Conservation (phyloP, 495 filamentous ascomycete species). For the Penicillium riverlandense region DNA sequence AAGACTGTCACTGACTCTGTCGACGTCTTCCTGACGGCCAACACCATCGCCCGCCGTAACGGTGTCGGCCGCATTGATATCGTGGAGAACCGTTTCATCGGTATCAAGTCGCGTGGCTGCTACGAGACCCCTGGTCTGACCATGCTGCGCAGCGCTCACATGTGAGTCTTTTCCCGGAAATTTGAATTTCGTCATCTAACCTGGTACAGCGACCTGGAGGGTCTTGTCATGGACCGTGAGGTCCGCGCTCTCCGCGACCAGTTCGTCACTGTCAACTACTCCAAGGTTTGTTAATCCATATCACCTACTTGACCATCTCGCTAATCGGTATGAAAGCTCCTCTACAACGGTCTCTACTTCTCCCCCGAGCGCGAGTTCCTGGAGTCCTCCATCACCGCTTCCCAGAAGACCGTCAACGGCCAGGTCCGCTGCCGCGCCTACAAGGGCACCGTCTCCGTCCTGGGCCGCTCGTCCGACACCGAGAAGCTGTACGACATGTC, state of each 20-base stretch:
- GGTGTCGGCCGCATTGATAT: conserved; percentile 90
- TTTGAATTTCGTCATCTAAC: conserved; percentile 1
- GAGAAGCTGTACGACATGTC: conserved; percentile 80
- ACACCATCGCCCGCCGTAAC: conserved; percentile 67
- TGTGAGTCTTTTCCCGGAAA: conserved; percentile 25
- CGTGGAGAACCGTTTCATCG: conserved; percentile 82
- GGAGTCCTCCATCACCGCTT: conserved; percentile 62
- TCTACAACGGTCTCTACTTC: conserved; percentile 77
- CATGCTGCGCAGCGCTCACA: conserved; percentile 66
- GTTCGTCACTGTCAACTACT: conserved; percentile 68
- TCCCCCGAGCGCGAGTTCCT: conserved; percentile 73
- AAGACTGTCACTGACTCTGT: conserved; percentile 68
- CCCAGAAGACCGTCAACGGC: conserved; percentile 66
- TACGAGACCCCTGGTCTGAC: conserved; percentile 78
- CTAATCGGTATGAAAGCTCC: conserved; percentile 20
- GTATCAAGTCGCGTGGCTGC: conserved; percentile 82
- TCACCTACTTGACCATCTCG: neutral
- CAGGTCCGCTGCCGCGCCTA: conserved; percentile 64
- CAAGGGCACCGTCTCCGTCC: conserved; percentile 68
- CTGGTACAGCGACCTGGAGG: conserved; percentile 61
- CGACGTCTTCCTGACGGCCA: conserved; percentile 72
- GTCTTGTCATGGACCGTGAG: conserved; percentile 75
- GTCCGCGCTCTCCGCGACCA: conserved; percentile 79
- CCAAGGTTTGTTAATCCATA: conserved; percentile 32
- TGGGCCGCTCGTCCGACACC: conserved; percentile 68